Percentiles rank a stretch among this genome's conserved stretches.
Evolutionary conservation across 2,329 filamentous ascomycete species (phyloP).

Genomic region (Emergomyces orientalis): DNA sequence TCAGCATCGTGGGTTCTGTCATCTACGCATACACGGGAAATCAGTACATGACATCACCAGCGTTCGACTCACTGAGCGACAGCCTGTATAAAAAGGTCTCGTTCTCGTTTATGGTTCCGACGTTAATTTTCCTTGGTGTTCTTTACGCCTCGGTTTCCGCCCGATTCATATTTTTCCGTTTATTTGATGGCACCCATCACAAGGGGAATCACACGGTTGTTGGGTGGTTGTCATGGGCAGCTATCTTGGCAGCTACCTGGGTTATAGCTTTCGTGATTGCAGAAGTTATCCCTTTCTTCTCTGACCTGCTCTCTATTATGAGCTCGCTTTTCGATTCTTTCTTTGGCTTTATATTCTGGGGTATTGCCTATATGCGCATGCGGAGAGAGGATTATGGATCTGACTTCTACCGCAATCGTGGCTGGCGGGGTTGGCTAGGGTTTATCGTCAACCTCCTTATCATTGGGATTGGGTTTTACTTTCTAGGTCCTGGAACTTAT

Average conservation of each 20-base stretch:
- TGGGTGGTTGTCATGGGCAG: conserved; percentile 71
- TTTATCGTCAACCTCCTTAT: conserved; percentile 58
- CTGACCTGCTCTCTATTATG: conserved; percentile 51
- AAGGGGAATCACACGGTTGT: conserved; percentile 69
- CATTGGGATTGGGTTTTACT: conserved; percentile 67
- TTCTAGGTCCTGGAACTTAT: conserved; percentile 75
- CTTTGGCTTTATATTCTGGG: conserved; percentile 80
- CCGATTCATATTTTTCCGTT: conserved; percentile 83
- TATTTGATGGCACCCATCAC: conserved; percentile 72
- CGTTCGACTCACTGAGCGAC: conserved; percentile 72
- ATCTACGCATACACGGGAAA: conserved; percentile 83
- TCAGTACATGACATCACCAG: conserved; percentile 78
- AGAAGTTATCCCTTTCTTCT: conserved; percentile 89
- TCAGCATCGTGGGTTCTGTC: conserved; percentile 69
- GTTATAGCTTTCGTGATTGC: conserved; percentile 85
- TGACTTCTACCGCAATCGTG: conserved; percentile 33
- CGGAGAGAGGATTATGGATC: conserved; percentile 33
- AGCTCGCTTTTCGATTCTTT: conserved; percentile 72
- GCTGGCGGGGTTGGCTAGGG: conserved; percentile 36
- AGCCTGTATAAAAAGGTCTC: conserved; percentile 72
- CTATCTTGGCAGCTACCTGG: conserved; percentile 64
- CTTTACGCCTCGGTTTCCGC: conserved; percentile 84
- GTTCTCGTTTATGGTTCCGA: conserved; percentile 94
- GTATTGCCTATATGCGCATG: conserved; percentile 39
- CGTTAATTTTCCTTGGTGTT: conserved; percentile 83